Conservation (phyloP, 441 rosid genomes). For the Euphorbia schlechtendalii region DNA sequence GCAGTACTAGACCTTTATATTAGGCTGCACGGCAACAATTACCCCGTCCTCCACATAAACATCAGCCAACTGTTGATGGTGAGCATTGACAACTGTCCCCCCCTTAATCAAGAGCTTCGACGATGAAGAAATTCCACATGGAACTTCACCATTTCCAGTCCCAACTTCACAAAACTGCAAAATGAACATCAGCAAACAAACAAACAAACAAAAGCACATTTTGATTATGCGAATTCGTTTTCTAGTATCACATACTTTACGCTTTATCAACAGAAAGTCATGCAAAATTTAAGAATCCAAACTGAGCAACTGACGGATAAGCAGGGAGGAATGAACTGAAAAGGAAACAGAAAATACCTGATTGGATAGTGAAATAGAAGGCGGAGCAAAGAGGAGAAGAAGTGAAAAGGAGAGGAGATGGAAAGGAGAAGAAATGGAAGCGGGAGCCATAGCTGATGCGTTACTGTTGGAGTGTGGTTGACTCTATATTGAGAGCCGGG, state of each 20-base stretch:
- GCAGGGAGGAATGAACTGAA: no score
- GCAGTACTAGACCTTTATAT: conserved; percentile 42
- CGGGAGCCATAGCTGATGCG: no score
- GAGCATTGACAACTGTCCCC: conserved; percentile 88
- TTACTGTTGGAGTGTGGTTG: no score
- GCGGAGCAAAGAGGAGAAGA: conserved; percentile 17
- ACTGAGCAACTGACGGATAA: neutral
- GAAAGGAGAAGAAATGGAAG: neutral
- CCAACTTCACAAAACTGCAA: conserved; percentile 61
- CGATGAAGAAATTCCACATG: conserved; percentile 44
- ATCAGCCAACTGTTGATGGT: conserved; percentile 74
- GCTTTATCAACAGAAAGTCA: conserved; percentile 14
- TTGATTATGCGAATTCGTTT: neutral
- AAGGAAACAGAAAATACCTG: conserved; percentile 15
- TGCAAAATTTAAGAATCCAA: neutral
- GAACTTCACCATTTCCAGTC: conserved; percentile 33
- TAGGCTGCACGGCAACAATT: conserved; percentile 61
- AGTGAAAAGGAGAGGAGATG: conserved; percentile 2
- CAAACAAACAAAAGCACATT: neutral
- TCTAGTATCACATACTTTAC: neutral
- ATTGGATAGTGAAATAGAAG: conserved; percentile 13
- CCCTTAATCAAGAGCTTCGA: conserved; percentile 79
- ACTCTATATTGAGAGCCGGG: no score
- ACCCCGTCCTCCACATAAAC: conserved; percentile 80
- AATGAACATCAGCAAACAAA: no score